Conservation (phyloP, 169 alveolate species). For the Eimeria acervulina region DNA sequence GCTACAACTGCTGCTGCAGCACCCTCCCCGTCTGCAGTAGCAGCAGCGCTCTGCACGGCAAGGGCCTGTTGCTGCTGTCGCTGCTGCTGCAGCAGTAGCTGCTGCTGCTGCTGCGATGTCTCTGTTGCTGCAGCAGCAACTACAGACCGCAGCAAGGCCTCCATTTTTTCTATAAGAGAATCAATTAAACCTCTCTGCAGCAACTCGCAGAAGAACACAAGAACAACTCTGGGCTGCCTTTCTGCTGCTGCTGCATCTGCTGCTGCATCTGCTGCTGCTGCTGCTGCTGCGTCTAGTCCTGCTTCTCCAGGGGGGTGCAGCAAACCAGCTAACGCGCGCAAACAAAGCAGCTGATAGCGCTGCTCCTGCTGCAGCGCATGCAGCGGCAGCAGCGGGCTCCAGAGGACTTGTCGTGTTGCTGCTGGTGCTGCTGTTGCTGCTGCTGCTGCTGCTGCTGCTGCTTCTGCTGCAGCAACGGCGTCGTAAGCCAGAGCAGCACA, state of each 20-base stretch:
- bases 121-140: constrained; percentile 21
- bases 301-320: not conserved
- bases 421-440: not conserved
- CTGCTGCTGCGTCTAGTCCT: not conserved
- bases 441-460: constrained; percentile 9
- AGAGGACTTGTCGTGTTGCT: not conserved
- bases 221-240: not conserved
- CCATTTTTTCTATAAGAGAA: not conserved
- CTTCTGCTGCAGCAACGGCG: constrained; percentile 73
- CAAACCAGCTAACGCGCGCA: constrained; percentile 17
- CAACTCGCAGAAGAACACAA: not conserved
- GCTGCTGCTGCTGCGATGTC: constrained; percentile 9
- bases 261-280: constrained; percentile 10
- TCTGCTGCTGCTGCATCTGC: constrained; percentile 30
- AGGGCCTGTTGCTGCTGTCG: constrained; percentile 32
- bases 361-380: constrained; percentile 71
- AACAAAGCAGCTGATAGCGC: constrained; percentile 66
- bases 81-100: constrained; percentile 27
- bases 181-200: constrained; percentile 11
- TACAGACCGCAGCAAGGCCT: not conserved
- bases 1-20: not conserved
- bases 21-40: constrained; percentile 34
- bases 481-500: constrained; percentile 58
- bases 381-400: constrained; percentile 70
- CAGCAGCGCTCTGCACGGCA: constrained; percentile 20